Evolutionary conservation across 306 rosid species (phyloP), one percentile per base, ranked within the genome.

Genomic region (Begonia fuchsioides): DNA sequence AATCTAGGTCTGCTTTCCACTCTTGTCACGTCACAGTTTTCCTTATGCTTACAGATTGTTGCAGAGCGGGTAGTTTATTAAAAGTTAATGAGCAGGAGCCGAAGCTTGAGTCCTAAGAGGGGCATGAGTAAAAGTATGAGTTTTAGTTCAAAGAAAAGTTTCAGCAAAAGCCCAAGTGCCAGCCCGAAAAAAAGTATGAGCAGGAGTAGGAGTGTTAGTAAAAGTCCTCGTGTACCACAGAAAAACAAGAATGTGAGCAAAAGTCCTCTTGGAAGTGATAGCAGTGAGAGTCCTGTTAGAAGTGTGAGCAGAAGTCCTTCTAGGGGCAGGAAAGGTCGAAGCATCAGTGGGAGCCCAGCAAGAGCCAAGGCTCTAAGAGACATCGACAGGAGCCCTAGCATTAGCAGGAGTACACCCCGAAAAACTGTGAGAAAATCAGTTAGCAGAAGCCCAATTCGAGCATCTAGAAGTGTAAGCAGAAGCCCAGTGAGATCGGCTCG

Each of bases 31-130:
- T 78, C 77, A 68, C 72, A 67, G 77, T 79, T 79, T n/a, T n/a
- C 76, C 68, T 77, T 75, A 67, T 76, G 80, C 77, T 72, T 76
- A 57, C 60, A 62, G 56, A 69, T 67, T 71, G 66, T 70, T 75
- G 61, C 68, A 69, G 78, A 76, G 66, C 61, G 50, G 83, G 79
- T 79, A 68, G 72, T 72, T 81, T 77, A 86, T 70, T 77, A 50
- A 65, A 68, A 63, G 77, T 81, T 74, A 70, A 73, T 90, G 81
- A 67, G 83, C 98, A 90, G 98, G 98, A 85, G 85, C 59, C 81
- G 79, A 67, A 85, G 98, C 78, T 46, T 60, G 49, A 88, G 87
- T 79, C 97, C 97, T 55, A 79, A 76, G 67, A 79, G 82, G 79
- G 12, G 81, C 66, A 19, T 61, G 70, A 81, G 90, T 72, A 88